phyloP scores from a whole-genome alignment of 352 stramenopile species.

The Blastocystis sp. region DNA sequence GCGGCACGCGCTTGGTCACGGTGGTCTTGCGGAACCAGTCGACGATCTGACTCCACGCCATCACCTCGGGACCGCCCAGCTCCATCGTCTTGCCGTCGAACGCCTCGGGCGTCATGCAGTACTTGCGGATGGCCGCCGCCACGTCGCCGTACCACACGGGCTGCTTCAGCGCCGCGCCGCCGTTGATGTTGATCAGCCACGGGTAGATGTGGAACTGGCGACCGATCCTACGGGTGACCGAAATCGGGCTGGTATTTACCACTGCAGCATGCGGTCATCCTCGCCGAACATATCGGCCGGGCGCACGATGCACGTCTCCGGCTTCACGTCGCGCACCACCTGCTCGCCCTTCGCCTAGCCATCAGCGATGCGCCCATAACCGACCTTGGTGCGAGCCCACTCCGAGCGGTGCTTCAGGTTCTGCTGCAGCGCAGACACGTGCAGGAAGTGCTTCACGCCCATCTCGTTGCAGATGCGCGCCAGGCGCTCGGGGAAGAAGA shows the following conservation, averaged over 20 bases:
- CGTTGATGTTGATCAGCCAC: constrained; percentile 86
- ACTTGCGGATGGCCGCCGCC: constrained; percentile 76
- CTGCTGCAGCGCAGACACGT: constrained; percentile 74
- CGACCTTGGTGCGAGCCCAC: constrained; percentile 78
- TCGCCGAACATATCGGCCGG: constrained; percentile 89
- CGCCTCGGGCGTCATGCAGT: constrained; percentile 75
- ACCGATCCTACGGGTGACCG: constrained; percentile 75
- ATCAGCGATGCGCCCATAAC: constrained; percentile 72
- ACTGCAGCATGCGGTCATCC: constrained; percentile 91
- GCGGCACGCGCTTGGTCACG: not conserved
- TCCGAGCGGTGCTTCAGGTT: constrained; percentile 74
- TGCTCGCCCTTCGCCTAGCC: constrained; percentile 75
- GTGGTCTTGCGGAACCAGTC: constrained; percentile 87
- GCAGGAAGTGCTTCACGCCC: too few species aligned
- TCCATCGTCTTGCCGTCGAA: constrained; percentile 77
- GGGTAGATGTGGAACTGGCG: constrained; percentile 73
- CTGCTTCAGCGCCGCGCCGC: constrained; percentile 86
- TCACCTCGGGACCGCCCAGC: constrained; percentile 90
- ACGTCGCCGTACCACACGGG: constrained; percentile 83
- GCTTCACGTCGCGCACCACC: constrained; percentile 75
- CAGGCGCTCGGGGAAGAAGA: constrained; percentile 79
- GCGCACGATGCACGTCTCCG: constrained; percentile 89
- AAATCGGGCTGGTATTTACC: constrained; percentile 74
- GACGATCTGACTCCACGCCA: constrained; percentile 91
- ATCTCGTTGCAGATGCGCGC: constrained; percentile 73